A percentile compares a stretch with the other conserved stretches of the same genome.
Conservation (phyloP, 2,329 filamentous ascomycete genomes). For the Fusarium stilboides region DNA sequence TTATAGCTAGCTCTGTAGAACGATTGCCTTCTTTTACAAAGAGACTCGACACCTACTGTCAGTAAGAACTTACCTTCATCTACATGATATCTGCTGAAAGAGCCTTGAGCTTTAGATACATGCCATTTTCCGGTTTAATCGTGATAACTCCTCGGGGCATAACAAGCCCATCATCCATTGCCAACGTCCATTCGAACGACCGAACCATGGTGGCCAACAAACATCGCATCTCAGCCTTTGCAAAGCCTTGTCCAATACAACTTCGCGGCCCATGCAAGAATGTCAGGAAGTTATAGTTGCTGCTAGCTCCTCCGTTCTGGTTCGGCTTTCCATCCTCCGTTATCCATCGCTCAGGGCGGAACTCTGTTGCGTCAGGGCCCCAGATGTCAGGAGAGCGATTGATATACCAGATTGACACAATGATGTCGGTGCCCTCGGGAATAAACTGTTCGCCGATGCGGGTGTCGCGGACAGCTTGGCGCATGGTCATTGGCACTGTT, state of each 20-base stretch:
- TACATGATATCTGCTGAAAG: neutral
- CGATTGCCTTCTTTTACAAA: no score
- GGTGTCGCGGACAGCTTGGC: slow-evolving; percentile 70
- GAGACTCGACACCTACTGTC: no score
- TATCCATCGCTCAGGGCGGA: slow-evolving; percentile 80
- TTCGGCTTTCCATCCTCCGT: slow-evolving; percentile 65
- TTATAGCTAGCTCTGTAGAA: no score
- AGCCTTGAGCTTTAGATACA: slow-evolving; percentile 65
- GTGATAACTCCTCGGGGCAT: slow-evolving; percentile 76
- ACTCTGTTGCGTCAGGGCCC: slow-evolving; percentile 76
- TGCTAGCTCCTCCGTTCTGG: slow-evolving; percentile 76
- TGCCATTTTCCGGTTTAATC: slow-evolving; percentile 75
- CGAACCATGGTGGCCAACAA: slow-evolving; percentile 78
- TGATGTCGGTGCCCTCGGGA: slow-evolving; percentile 75
- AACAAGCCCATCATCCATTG: slow-evolving; percentile 72
- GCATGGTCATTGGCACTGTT: slow-evolving; percentile 75
- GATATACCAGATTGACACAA: slow-evolving; percentile 71
- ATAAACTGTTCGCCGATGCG: slow-evolving; percentile 71
- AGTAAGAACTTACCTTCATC: no score
- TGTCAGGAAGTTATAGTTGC: slow-evolving; percentile 80
- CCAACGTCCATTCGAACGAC: slow-evolving; percentile 70
- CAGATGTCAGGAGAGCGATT: slow-evolving; percentile 76
- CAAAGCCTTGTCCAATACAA: slow-evolving; percentile 84
- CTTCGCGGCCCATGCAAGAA: slow-evolving; percentile 87
- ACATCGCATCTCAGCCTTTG: slow-evolving; percentile 81